Evolutionary conservation across 2,329 filamentous ascomycete species (phyloP), one percentile per base, ranked within the genome.

Genomic region (Xylariaceae sp.): DNA sequence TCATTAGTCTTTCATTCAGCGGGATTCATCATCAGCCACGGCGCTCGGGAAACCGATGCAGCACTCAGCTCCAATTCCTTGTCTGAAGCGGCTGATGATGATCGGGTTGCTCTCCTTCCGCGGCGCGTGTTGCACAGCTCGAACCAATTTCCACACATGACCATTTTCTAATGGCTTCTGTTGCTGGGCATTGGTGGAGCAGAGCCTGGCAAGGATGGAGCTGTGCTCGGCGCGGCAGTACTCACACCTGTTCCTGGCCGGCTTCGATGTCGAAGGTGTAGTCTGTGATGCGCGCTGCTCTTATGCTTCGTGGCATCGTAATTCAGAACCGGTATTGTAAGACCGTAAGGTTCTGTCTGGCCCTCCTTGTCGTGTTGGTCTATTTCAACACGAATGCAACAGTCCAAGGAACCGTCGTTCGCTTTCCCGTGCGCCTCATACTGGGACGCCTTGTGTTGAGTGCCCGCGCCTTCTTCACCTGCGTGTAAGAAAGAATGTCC

Each of bases 341-440:
- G 73, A 10, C 91, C 87, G 64, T 99, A 99, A 12, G 84, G 81
- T 53, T 85, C 78, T 0, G 94, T 97, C 57, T 80, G 82, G 35
- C 94, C 94, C 33, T 87, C 76, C 2, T 83, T 82, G 65, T 97
- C 84, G 60, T 86, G 84, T 64, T 95, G 89, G 65, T 91, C 84
- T 54, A 92, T 83, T 70, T 99, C 94, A 56, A 96, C 85, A 49
- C 90, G 87, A 60, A 99, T 82, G 48, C 84, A 85, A 44, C 97
- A 83, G 60, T 96, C 90, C 5, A 99, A 77, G 10, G 81, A 73
- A 60, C 78, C 76, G 71, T 86, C 75, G 67, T 76, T 65, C 59
- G 71, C 69, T 66, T 74, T 68, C 57, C 86, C 72, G 68, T 85
- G 69, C 63, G 70, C 62, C 66, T 81, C 61, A 53, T 63, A 61